Percentiles rank a stretch among this genome's conserved stretches.
Evolutionary conservation across 192 early-diverging fungal species (phyloP).

Genomic region (Rhizophagus clarus): DNA sequence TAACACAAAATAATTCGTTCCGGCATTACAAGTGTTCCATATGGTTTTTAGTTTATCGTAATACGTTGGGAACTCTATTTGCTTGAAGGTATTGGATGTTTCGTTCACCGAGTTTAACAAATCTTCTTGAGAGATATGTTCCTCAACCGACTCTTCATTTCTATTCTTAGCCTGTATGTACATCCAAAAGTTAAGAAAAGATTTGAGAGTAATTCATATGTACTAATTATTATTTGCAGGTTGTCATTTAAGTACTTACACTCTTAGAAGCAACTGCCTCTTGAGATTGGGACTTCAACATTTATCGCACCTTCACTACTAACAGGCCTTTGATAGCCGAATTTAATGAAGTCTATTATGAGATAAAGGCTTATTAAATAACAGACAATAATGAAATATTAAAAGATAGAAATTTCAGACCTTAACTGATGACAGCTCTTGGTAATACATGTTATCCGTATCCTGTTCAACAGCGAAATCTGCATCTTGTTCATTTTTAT

Average conservation of each 20-base stretch:
- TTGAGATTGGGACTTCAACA: too few species aligned
- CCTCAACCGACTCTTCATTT: not conserved
- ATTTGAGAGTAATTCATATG: too few species aligned
- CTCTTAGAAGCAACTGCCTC: too few species aligned
- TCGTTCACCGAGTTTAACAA: not conserved
- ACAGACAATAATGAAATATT: conserved; percentile 34
- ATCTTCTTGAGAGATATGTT: not conserved
- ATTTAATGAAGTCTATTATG: conserved; percentile 32
- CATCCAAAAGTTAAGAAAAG: too few species aligned
- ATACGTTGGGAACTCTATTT: not conserved
- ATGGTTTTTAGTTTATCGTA: not conserved
- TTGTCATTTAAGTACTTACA: too few species aligned
- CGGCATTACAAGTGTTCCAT: not conserved
- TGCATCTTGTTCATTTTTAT: conserved; percentile 31
- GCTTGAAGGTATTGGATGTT: not conserved
- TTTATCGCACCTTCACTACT: conserved; percentile 22
- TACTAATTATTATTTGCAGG: too few species aligned
- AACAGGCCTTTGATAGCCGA: conserved; percentile 31
- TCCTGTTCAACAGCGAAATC: conserved; percentile 27
- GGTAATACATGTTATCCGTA: conserved; percentile 33
- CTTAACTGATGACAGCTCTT: conserved; percentile 33
- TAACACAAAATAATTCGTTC: not conserved
- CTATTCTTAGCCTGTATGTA: too few species aligned
- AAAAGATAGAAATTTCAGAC: conserved; percentile 31
- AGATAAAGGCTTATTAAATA: conserved; percentile 30